These are phyloP conservation scores for Saposhnikovia divaricata DNA, from an alignment of 129 eudicot genomes.

Conservation along the genomic window DNA sequence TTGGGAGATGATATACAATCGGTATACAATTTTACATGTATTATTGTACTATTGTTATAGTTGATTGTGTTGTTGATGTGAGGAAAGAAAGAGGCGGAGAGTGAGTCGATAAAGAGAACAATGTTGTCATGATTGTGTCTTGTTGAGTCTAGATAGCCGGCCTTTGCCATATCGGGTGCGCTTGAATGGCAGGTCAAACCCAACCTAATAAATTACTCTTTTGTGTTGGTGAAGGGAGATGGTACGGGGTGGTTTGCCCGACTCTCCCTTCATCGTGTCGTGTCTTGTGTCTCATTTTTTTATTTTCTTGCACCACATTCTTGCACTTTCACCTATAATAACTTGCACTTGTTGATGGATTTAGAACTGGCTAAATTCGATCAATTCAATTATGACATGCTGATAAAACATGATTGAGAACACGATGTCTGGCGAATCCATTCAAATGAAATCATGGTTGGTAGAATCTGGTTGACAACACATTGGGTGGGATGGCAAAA, in stretches of 20 bases:
- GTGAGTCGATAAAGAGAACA: too few relatives aligned
- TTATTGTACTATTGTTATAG: background rate
- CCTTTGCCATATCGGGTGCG: constrained; percentile 99
- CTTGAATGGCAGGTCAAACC: constrained; percentile 88
- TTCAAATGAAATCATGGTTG: background rate
- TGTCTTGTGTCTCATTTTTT: background rate
- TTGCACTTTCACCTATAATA: background rate
- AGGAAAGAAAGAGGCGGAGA: background rate
- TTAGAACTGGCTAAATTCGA: background rate
- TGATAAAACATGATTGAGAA: background rate
- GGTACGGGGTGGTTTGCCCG: constrained; percentile 67
- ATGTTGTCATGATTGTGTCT: background rate
- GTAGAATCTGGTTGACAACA: background rate
- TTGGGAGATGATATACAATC: background rate
- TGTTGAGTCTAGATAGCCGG: constrained; percentile 24
- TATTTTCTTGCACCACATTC: background rate
- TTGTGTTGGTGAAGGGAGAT: constrained; percentile 52
- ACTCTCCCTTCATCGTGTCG: constrained; percentile 45
- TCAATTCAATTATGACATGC: background rate
- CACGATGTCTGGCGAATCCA: background rate
- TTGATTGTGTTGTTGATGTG: background rate
- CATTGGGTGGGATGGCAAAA: background rate
- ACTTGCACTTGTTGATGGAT: background rate
- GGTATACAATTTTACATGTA: background rate
- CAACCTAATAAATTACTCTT: constrained; percentile 25